Evolutionary conservation across 805 yeast genomes (phyloP), one percentile per base, ranked within the genome.

Genomic region (Saccharomycopsis sp.): DNA sequence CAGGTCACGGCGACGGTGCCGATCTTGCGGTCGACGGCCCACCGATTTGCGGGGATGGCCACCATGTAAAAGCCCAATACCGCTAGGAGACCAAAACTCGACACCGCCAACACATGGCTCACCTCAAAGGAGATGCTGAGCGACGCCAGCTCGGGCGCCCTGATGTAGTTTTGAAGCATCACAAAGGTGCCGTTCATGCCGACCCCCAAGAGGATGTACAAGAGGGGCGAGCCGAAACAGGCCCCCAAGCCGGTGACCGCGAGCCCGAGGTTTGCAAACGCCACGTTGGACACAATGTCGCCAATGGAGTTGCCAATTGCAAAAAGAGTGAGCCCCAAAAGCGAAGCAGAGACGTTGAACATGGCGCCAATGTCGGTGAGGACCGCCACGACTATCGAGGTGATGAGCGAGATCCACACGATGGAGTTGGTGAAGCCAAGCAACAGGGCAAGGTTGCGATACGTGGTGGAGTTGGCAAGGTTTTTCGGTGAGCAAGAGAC

Each of bases 221-320:
- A 57, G 43, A 89, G 61, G 0, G 97, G 97, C 1, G 95, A 84
- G 0, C 96, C 97, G 56, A 88, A 81, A 54, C 96, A 88, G 0
- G 96, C 95, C 19, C 92, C 83, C n/a, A 92, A 64, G 0, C 96
- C 96, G 80, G 88, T 81, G 35, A 82, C 68, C 0, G 95, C 83
- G 60, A 74, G 75, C 0, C 94, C 95, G 67, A 84, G 70, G 41
- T 65, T 65, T 0, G 95, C 86, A 23, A 92, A 74, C 0, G 94
- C 80, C 23, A 80, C 56, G 51, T 88, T 86, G 0, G 96, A 78
- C 0, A 87, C 76, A 34, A 88, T 61, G 54, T 89, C 98, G 6
- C 96, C 96, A 6, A 82, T 63, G 1, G 95, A 87, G 57, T 89
- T 92, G 4, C 98, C 97, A 42, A 89, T 60, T 0, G 97, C 95